These are phyloP conservation scores for Leptomonas pyrrhocoris DNA, from an alignment of 208 protist species.

Conservation along the genomic window DNA sequence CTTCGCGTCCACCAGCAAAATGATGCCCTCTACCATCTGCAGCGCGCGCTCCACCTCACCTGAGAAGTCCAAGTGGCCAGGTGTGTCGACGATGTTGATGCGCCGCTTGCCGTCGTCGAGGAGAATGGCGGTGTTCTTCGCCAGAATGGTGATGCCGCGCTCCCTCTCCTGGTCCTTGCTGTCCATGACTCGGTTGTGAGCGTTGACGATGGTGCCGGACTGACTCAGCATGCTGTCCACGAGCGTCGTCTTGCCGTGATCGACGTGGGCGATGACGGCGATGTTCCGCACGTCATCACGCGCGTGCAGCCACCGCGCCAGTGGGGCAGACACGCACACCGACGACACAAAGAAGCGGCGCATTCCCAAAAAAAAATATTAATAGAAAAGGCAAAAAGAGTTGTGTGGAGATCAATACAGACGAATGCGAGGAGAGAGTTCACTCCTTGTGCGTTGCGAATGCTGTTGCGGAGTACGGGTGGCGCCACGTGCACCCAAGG, in stretches of 20 bases:
- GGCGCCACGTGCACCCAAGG: too few relatives aligned
- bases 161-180: conserved; percentile 96
- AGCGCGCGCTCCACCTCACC: conserved; percentile 98
- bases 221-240: conserved; percentile 96
- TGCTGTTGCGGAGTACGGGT: too few relatives aligned
- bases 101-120: conserved; percentile 73
- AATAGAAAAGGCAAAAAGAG: background rate
- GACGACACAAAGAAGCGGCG: conserved; percentile 26
- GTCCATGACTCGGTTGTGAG: conserved; percentile 97
- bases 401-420: background rate
- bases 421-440: background rate
- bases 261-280: conserved; percentile 97
- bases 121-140: conserved; percentile 94
- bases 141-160: conserved; percentile 98
- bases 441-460: too few relatives aligned
- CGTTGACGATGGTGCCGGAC: conserved; percentile 80
- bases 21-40: conserved; percentile 97
- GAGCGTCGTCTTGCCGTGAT: conserved; percentile 98
- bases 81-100: conserved; percentile 98
- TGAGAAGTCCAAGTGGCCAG: conserved; percentile 98
- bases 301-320: conserved; percentile 52
- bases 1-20: conserved; percentile 95
- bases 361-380: conserved; percentile 8
- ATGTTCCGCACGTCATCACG: conserved; percentile 94
- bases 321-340: conserved; percentile 7